Base-by-base conservation (phyloP, 805 yeast genomes). In the Barnettozyma botsteinii region DNA sequence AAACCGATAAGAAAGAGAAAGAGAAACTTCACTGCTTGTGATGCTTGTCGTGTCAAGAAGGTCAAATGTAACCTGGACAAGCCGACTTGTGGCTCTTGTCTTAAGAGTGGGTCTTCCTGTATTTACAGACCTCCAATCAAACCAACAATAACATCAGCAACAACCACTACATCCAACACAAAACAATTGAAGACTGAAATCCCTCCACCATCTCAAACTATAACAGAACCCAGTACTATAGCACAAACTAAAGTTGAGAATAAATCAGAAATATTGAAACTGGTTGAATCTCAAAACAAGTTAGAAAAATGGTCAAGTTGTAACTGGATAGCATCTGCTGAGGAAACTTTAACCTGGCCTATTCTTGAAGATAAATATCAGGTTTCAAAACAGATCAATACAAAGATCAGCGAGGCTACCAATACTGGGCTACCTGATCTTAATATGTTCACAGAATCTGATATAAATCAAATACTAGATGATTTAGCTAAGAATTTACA, bases 71-170 rank as follows among this genome's bases (percentile, higher is more conserved):
- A 72, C 50, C 65, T 71, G 41, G 49, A 35, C 9, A 64, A 59
- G 36, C 77, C 77, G 1, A 50, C 57, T 1, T 73, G 78, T 52
- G 70, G 72, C 1, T 43, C 61, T n/a, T 73, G 78, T 43, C 5
- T 21, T 4, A 52, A 48, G 34, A 43, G 35, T 20, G 45, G 45
- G 3, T 27, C 42, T 4, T 31, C 32, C 2, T 54, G 59, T 40
- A 25, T 40, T 13, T 54, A 52, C 37, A 36, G 55, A 29, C 14
- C 39, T 31, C 9, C 34, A 17, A 4, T 14, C n/a, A 23, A 23
- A 17, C 17, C 29, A 9, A 22, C 31, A 21, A 21, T 9, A 21
- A 21, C 9, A 25, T 13, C 29, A 19, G 5, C 35, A 18, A 17
- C 17, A 15, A 7, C 34, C 5, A 2, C 18, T 21, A 5, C 26